phyloP scores from a whole-genome alignment of 2,329 filamentous ascomycete genomes.

The Pseudogymnoascus pannorum region DNA sequence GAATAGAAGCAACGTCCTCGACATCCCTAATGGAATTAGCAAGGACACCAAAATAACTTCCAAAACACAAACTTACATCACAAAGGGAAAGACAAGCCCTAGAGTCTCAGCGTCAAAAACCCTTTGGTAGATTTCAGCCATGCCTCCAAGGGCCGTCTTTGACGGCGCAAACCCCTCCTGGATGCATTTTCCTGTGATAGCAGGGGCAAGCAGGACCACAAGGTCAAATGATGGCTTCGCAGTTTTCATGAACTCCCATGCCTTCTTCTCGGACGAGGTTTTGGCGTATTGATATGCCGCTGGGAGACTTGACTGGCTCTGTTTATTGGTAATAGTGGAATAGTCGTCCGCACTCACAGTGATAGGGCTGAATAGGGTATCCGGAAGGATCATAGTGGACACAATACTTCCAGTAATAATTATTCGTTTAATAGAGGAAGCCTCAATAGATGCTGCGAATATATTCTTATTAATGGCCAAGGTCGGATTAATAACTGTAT shows the following conservation, averaged over 20 bases:
- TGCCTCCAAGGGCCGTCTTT: background rate
- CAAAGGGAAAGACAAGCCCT: conserved; percentile 2
- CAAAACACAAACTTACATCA: background rate
- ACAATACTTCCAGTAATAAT: conserved; percentile 9
- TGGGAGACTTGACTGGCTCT: conserved; percentile 20
- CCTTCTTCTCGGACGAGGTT: conserved; percentile 55
- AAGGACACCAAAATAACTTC: background rate
- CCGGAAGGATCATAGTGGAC: background rate
- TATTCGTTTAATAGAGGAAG: background rate
- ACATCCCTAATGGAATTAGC: conserved; percentile 1
- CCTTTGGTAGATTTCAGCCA: background rate
- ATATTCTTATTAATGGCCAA: background rate
- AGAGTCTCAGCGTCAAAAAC: conserved; percentile 6
- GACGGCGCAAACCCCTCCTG: background rate
- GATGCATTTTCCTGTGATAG: background rate
- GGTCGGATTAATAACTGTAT: background rate
- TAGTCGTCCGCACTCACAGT: conserved; percentile 43
- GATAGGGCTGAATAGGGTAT: conserved; percentile 24
- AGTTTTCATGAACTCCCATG: conserved; percentile 52
- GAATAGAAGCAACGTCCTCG: conserved; percentile 7
- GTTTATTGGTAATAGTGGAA: conserved; percentile 41
- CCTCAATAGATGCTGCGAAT: background rate
- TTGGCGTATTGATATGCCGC: conserved; percentile 31
- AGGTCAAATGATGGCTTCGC: conserved; percentile 44
- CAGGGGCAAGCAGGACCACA: conserved; percentile 8